Evolutionary conservation across 768 basidiomycete species (phyloP), one percentile per base, ranked within the genome.

Genomic region (Ramaria sp.): DNA sequence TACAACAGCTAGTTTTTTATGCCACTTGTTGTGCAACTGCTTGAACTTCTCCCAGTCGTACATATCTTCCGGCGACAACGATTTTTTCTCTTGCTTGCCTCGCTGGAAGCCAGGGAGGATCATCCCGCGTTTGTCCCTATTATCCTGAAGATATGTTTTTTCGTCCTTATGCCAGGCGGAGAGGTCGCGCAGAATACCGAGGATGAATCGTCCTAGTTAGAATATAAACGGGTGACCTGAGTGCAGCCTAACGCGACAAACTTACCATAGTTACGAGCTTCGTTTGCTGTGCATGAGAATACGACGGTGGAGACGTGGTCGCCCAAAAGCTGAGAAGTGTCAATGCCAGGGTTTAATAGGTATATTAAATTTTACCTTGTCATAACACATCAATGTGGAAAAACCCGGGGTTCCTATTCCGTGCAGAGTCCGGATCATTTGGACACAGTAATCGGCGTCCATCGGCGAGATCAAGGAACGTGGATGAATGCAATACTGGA

Each of bases 251-350:
- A 13, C 20, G 17, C 41, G 33, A 39, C 11, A 30, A 27, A 31
- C 34, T 37, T 64, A 89, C 94, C 93, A 64, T 92, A 93, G 69
- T 97, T 98, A 51, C 87, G 82, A 12, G 92, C 93, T 70, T 99
- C 94, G 63, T 91, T 91, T 71, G 95, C 95, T 61, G 94, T 96
- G 65, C 92, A 94, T 0, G 91, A 88, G 68, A 93, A 96, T 22
- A 97, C 74, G 11, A 93, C 78, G 6, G 84, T 83, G 52, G 88
- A 84, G 51, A 96, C 77, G 60, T 90, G 85, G 43, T 91, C 88
- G 7, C 84, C 83, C 22, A 98, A 82, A 37, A 97, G 72, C 91
- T 96, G 22, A 9, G n/a, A 47, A 24, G 34, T 12, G 63, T 22
- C 37, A 45, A n/a, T 38, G 38, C 10, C n/a, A 59, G 41, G 59